Base-by-base conservation (phyloP, 495 filamentous ascomycete genomes). In the Penicillium silybi region DNA sequence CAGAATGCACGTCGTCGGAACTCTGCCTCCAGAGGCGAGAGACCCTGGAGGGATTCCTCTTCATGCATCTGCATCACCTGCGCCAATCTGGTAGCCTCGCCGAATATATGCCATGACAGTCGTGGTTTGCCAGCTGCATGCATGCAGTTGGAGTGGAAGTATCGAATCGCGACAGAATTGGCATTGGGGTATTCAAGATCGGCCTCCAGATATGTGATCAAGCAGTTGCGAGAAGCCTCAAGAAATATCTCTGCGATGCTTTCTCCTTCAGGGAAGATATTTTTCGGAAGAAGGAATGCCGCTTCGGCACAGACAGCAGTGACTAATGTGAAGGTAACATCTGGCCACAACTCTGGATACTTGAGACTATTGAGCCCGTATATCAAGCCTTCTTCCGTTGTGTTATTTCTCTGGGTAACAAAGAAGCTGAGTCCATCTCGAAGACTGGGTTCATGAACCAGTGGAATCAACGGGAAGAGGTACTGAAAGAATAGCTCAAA, bases 81-180 rank as follows among this genome's bases (percentile, higher is more conserved):
- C 2, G 63, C 65, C 41, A 68, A 41, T 35, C 61, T 53, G 32
- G 57, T 65, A 9, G 62, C 58, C 49, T 67, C 59, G 10, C 62
- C 64, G 38, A 67, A 65, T 18, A 67, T 60, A 47, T 63, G 62
- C 62, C 64, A 67, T 27, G 62, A 63, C 27, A 63, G 52, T 48
- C 57, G 46, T 20, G 62, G 58, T 29, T 65, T 65, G 32, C 64
- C 64, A 16, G 58, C 55, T 6, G 62, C 59, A 48, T 65, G 64
- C 46, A 63, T 49, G 47, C 62, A 67, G 44, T 65, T 63, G 40
- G 64, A 67, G 44, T 67, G 64, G 17, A 65, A 59, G 32, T 67
- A 65, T 13, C 64, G 62, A 41, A 65, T 58, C 13, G 52, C 58
- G 23, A 67, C 54, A 0, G 64, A 67, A 39, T 58, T 65, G 17